Evolutionary conservation across 805 yeast species (phyloP), one percentile per base, ranked within the genome.

Genomic region (Candida namnaoensis): DNA sequence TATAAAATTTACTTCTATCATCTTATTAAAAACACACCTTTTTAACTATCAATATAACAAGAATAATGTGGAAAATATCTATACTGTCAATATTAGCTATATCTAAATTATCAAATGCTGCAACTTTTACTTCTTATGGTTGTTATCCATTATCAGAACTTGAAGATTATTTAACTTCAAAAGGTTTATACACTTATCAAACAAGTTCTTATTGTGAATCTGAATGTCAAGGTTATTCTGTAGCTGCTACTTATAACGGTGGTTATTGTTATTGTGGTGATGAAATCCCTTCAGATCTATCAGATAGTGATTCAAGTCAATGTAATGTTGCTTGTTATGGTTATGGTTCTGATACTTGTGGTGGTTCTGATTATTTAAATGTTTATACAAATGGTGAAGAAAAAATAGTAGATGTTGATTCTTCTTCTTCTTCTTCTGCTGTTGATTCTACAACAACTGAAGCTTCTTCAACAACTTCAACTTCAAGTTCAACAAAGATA

Each of bases 261-360:
- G 52, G 66, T 25, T 57, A 60, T 15, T 85, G 95, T 58, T 82
- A 72, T 53, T 85, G 95, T 59, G 91, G 91, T 26, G 62, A 71
- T 51, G 46, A 63, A 1, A 53, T 67, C 4, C 68, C 77, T 4
- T 41, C 59, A 7, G 48, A 65, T 3, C 48, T 55, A 3, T 28
- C 61, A 19, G 19, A 19, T 13, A 54, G 60, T 3, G 45, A 53
- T 35, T 53, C 56, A 11, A 44, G 53, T 36, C 46, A 59, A 24
- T 82, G 88, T 60, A 46, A 56, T 39, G 44, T 51, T 1, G 34
- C 50, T 5, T 87, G 95, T 60, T 57, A 54, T 19, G 95, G 88
- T n/a, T 87, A 71, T 60, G 73, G 76, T 9, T 36, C 49, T 4
- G 82, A 81, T 41, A 62, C 46, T 9, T 86, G 95, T 60, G 88